Evolutionary conservation across 192 early-diverging fungal species (phyloP).

Genomic region (Backusella circina): DNA sequence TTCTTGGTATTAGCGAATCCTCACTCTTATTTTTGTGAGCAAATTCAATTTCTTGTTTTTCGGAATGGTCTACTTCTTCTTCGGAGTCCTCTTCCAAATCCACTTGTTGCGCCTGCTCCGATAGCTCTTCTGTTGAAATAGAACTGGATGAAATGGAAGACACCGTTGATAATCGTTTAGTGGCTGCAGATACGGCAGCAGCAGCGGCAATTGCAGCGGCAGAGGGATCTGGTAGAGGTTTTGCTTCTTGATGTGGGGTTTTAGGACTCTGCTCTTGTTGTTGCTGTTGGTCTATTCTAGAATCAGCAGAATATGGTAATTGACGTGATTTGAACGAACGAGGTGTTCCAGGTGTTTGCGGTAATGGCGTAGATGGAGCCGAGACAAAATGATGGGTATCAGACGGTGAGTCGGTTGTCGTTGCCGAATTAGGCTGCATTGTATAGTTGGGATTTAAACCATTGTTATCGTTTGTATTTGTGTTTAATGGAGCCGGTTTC

Average conservation of each 20-base stretch:
- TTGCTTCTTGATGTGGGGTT: not conserved
- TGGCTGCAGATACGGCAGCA: not conserved
- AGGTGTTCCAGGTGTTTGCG: constrained; percentile 15
- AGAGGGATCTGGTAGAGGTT: not conserved
- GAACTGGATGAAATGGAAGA: constrained; percentile 10
- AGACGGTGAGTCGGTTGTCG: constrained; percentile 1
- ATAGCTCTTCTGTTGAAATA: not conserved
- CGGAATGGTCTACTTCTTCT: not conserved
- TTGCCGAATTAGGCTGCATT: not conserved
- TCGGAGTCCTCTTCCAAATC: not conserved
- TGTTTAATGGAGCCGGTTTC: not conserved
- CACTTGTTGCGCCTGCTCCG: not conserved
- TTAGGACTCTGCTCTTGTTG: not conserved
- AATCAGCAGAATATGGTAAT: not conserved
- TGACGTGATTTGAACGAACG: constrained; percentile 12
- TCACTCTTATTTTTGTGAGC: not conserved
- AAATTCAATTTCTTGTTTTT: not conserved
- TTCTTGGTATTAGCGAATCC: not conserved
- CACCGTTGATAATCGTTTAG: constrained; percentile 8
- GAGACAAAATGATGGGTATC: not conserved
- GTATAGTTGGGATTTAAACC: not conserved
- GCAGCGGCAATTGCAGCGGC: not conserved
- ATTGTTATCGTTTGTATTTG: not conserved
- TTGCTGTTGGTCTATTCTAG: not conserved
- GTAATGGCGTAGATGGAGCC: constrained; percentile 9